phyloP scores from a whole-genome alignment of 2,329 filamentous ascomycete species.

The Domatiomyces globalis region DNA sequence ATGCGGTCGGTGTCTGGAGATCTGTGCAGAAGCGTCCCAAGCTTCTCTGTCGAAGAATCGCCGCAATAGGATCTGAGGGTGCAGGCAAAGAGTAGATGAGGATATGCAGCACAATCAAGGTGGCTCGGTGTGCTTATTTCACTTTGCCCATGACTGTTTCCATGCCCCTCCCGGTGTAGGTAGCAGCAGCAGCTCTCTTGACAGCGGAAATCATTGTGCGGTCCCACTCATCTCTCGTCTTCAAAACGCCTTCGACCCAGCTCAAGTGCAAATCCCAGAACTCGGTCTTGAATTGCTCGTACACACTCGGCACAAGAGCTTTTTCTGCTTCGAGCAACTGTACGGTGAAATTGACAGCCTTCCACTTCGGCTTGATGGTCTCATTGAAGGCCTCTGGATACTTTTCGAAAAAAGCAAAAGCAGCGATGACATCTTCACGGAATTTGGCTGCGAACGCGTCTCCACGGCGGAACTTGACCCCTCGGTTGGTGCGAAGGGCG shows the following conservation, averaged over 20 bases:
- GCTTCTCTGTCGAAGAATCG: too few species aligned
- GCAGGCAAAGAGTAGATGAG: too few species aligned
- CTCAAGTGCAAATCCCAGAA: conserved; percentile 92
- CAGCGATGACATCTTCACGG: conserved; percentile 78
- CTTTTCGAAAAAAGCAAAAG: conserved; percentile 71
- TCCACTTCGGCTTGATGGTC: conserved; percentile 80
- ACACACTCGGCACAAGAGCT: conserved; percentile 58
- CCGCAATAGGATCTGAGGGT: not conserved
- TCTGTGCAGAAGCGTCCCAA: too few species aligned
- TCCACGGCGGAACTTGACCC: conserved; percentile 69
- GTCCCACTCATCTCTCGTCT: conserved; percentile 85
- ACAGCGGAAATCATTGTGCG: conserved; percentile 74
- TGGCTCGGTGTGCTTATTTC: conserved; percentile 40
- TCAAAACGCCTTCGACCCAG: conserved; percentile 87
- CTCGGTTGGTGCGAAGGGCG: conserved; percentile 66
- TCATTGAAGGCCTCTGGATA: conserved; percentile 56
- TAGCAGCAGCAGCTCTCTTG: conserved; percentile 75
- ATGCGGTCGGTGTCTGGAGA: too few species aligned
- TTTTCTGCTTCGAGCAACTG: conserved; percentile 62
- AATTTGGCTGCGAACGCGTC: conserved; percentile 90
- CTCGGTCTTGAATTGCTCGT: conserved; percentile 64
- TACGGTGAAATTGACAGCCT: conserved; percentile 73
- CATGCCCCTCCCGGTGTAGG: conserved; percentile 62
- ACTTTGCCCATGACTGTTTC: conserved; percentile 95
- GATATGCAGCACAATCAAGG: too few species aligned